phyloP scores from a whole-genome alignment of 345 rosid species.

The Streptanthus diversifolius region DNA sequence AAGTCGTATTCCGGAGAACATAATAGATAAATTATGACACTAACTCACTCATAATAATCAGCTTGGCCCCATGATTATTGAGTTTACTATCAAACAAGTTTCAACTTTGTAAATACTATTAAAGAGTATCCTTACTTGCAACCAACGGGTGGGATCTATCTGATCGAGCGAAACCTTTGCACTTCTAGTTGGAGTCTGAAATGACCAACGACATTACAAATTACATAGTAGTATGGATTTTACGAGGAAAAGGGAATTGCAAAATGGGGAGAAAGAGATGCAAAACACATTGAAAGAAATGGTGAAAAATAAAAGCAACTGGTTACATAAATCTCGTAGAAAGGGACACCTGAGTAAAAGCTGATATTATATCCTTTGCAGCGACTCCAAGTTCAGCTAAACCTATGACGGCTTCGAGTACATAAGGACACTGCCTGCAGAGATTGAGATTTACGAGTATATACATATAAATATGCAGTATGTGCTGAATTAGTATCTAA shows the following conservation, averaged over 20 bases:
- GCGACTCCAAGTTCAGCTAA: constrained; percentile 87
- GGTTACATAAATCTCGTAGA: neutral
- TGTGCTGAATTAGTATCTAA: neutral
- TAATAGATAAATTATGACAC: neutral
- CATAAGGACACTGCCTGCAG: constrained; percentile 81
- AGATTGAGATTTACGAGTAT: neutral
- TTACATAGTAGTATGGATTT: neutral
- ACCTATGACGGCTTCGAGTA: constrained; percentile 81
- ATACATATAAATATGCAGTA: neutral
- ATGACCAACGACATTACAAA: constrained; percentile 6
- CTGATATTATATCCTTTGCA: constrained; percentile 79
- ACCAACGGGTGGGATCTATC: constrained; percentile 81
- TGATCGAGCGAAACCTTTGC: constrained; percentile 76
- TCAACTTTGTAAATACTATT: neutral
- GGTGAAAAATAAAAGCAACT: neutral
- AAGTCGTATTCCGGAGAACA: neutral
- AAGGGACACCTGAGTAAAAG: constrained; percentile 68
- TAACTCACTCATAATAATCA: neutral
- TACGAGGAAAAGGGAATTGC: neutral
- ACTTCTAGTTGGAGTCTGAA: constrained; percentile 73
- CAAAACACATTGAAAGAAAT: neutral
- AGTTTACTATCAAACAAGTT: neutral
- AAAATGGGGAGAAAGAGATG: neutral
- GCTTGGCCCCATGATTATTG: neutral
- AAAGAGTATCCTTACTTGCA: constrained; percentile 63